Base-by-base conservation (phyloP, 1,284 basidiomycete genomes). In the Puccinia coronata region DNA sequence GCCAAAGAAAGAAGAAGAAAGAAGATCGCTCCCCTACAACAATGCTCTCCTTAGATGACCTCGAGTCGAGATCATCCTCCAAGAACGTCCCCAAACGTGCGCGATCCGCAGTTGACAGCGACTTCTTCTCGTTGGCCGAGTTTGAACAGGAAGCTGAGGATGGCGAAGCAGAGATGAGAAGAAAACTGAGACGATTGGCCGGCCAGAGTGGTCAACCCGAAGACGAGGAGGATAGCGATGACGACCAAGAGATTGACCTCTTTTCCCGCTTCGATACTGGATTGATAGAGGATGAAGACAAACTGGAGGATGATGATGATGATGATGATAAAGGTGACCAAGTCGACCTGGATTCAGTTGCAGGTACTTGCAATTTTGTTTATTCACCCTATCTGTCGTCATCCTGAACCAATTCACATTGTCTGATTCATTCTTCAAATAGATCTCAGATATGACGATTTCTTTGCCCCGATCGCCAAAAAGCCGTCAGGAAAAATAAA, bases 161-260 rank as follows among this genome's bases (percentile, higher is more conserved):
- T 36, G 79, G 79, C 53, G 70, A 73, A 73, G n/a, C 28, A 25
- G 39, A 80, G 63, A 73, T 80, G 70, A 80, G 59, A 34, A 70
- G 39, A 47, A 53, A 73, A 51, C 41, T 80, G 3, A 43, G 51
- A 14, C 49, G 71, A 53, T 73, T 31, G 23, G 31, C 39, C 8
- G n/a, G 43, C 31, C 18, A 73, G 49, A 25, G 28, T 0, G 83
- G 83, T 39, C 83, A 85, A 36, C 84, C 84, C 9, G 85, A 85
- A 4, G 84, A 85, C 16, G 87, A 86, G 0, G 88, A 88, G 63
- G 87, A 85, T 51, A 85, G 89, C 65, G 83, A 72, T 28, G 75
- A 82, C 9, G 81, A 82, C 16, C 57, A 81, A 18, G 70, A 39
- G 39, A 39, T 79, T 6, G 82, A 82, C 61, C 39, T 82, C 67